phyloP scores from a whole-genome alignment of 2,329 filamentous ascomycete genomes.

The Phaeosphaeria sp. region DNA sequence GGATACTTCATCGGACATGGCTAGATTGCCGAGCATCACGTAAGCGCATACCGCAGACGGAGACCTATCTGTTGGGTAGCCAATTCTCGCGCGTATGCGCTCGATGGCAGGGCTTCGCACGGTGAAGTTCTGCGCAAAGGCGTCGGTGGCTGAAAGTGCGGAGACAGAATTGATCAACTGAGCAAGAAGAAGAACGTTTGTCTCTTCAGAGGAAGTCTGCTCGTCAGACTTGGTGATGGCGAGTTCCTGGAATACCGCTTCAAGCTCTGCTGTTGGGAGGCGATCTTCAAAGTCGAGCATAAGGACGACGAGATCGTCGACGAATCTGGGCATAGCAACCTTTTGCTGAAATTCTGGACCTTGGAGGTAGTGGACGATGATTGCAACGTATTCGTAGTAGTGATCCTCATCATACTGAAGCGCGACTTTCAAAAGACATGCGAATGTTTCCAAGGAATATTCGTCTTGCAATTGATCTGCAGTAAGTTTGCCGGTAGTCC shows the following conservation, averaged over 20 bases:
- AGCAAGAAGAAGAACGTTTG: constrained; percentile 34
- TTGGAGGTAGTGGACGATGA: constrained; percentile 44
- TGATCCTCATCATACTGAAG: constrained; percentile 44
- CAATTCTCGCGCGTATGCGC: constrained; percentile 34
- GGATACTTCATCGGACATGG: constrained; percentile 43
- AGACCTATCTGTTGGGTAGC: constrained; percentile 16
- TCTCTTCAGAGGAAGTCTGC: constrained; percentile 30
- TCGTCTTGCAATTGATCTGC: constrained; percentile 40
- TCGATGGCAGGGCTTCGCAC: constrained; percentile 35
- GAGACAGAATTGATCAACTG: constrained; percentile 41
- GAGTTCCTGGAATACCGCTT: constrained; percentile 37
- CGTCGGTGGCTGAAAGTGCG: constrained; percentile 43
- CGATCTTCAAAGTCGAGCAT: constrained; percentile 40
- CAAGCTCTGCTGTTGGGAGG: constrained; percentile 32
- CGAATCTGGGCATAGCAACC: constrained; percentile 34
- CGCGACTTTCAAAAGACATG: constrained; percentile 33
- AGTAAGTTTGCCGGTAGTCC: constrained; percentile 45
- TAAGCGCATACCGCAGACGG: constrained; percentile 44
- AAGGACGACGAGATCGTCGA: constrained; percentile 37
- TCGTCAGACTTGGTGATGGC: constrained; percentile 31
- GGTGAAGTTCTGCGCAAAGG: constrained; percentile 36
- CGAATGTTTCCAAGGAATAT: constrained; percentile 36
- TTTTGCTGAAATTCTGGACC: constrained; percentile 43
- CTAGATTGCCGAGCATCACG: constrained; percentile 48
- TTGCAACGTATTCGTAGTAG: constrained; percentile 40